Evolutionary conservation across 345 rosid species (phyloP).

Genomic region (Balakata baccata): DNA sequence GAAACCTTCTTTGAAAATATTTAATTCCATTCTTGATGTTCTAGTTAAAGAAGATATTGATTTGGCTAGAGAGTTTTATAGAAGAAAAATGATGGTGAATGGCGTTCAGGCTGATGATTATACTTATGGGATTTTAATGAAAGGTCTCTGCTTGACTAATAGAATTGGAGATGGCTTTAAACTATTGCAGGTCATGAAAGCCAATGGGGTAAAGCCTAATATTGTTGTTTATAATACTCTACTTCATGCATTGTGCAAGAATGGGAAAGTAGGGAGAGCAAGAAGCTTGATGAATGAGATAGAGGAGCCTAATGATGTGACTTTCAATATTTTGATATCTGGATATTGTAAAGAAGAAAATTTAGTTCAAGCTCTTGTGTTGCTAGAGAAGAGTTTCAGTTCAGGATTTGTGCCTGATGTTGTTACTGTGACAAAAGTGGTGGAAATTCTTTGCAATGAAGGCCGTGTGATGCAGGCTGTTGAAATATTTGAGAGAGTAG

Average conservation of each 20-base stretch:
- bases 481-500: conserved; percentile 68
- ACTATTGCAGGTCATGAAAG: conserved; percentile 73
- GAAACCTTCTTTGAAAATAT: conserved; percentile 62
- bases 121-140: conserved; percentile 83
- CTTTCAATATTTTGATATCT: conserved; percentile 73
- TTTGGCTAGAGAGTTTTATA: conserved; percentile 73
- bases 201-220: conserved; percentile 46
- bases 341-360: conserved; percentile 65
- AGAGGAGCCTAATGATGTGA: conserved; percentile 61
- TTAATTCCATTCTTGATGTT: conserved; percentile 68
- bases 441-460: conserved; percentile 56
- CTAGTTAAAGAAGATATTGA: conserved; percentile 82
- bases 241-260: conserved; percentile 67
- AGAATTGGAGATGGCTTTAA: conserved; percentile 78
- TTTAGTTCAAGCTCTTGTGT: conserved; percentile 63
- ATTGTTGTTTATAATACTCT: conserved; percentile 67
- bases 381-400: conserved; percentile 72
- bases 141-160: conserved; percentile 87
- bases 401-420: conserved; percentile 62
- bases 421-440: conserved; percentile 63
- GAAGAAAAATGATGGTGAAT: conserved; percentile 66
- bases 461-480: conserved; percentile 68
- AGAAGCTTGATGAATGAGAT: conserved; percentile 78
- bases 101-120: conserved; percentile 73
- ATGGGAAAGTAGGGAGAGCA: conserved; percentile 79